Conservation (phyloP, 257 asterid genomes). For the Penstemon eatonii region DNA sequence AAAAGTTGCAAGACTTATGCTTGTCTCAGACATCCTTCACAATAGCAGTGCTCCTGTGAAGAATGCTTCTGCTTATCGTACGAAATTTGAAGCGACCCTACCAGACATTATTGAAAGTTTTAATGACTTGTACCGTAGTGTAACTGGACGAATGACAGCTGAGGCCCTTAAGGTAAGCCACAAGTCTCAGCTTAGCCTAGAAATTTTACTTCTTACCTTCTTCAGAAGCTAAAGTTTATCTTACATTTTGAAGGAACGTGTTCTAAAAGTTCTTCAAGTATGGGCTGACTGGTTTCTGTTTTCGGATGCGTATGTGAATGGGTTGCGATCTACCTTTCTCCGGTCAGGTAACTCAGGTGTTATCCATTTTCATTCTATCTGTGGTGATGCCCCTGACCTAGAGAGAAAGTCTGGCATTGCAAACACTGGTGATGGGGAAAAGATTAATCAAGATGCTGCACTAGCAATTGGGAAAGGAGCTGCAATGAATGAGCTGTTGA, state of each 20-base stretch:
- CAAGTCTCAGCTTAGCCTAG: not conserved
- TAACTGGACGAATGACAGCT: slow-evolving; percentile 92
- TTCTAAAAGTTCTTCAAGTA: slow-evolving; percentile 87
- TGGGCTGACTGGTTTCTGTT: slow-evolving; percentile 97
- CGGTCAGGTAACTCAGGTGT: slow-evolving; percentile 85
- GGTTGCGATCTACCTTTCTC: slow-evolving; percentile 88
- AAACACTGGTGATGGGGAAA: slow-evolving; percentile 47
- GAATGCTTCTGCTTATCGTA: slow-evolving; percentile 95
- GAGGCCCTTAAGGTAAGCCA: slow-evolving; percentile 86
- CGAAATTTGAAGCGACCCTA: slow-evolving; percentile 82
- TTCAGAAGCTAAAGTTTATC: slow-evolving; percentile 31
- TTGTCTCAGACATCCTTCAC: slow-evolving; percentile 95
- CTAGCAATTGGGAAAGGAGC: slow-evolving; percentile 95
- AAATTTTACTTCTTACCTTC: slow-evolving; percentile 14
- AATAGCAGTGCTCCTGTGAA: slow-evolving; percentile 96
- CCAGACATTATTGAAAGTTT: slow-evolving; percentile 94
- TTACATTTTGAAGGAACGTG: slow-evolving; percentile 65
- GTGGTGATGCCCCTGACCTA: slow-evolving; percentile 88
- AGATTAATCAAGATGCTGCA: slow-evolving; percentile 74
- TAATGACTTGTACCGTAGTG: slow-evolving; percentile 87
- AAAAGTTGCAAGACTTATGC: slow-evolving; percentile 99
- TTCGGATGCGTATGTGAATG: slow-evolving; percentile 90
- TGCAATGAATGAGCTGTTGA: slow-evolving; percentile 74
- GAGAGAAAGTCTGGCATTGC: slow-evolving; percentile 59
- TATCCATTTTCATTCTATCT: slow-evolving; percentile 74